phyloP scores from a whole-genome alignment of 768 basidiomycete genomes.

The Suillus brevipes region DNA sequence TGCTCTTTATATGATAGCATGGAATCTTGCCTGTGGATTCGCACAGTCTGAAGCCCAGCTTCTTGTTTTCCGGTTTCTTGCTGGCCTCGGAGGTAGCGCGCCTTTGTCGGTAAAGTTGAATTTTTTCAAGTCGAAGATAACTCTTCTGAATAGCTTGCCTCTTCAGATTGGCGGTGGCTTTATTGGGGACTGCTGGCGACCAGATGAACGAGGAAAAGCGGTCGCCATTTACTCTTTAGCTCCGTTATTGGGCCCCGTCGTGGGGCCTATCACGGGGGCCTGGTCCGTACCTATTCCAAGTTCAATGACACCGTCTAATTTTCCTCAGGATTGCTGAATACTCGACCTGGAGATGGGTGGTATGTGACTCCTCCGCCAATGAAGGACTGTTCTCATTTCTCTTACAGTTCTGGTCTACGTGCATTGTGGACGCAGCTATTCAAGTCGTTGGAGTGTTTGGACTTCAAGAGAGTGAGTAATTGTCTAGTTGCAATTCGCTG shows the following conservation, averaged over 20 bases:
- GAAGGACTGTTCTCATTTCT: not conserved
- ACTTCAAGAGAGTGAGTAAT: constrained; percentile 60
- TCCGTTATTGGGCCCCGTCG: constrained; percentile 62
- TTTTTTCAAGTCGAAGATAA: not conserved
- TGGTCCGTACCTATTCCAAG: constrained; percentile 37
- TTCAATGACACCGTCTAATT: not conserved
- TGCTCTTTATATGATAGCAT: constrained; percentile 37
- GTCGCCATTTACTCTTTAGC: constrained; percentile 65
- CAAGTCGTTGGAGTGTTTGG: constrained; percentile 57
- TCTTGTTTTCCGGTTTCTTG: constrained; percentile 66
- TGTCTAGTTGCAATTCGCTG: constrained; percentile 17
- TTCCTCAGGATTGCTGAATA: constrained; percentile 48
- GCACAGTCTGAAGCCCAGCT: constrained; percentile 57
- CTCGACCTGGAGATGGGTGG: constrained; percentile 75
- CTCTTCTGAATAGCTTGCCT: not conserved
- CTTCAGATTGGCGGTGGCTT: constrained; percentile 64
- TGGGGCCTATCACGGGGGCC: constrained; percentile 63
- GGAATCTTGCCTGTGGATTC: constrained; percentile 67
- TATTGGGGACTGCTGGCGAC: constrained; percentile 58
- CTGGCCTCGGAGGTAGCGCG: constrained; percentile 74
- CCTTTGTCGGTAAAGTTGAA: constrained; percentile 47
- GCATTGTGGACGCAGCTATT: constrained; percentile 53
- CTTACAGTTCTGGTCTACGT: constrained; percentile 64
- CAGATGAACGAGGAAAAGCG: constrained; percentile 65
- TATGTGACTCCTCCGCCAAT: constrained; percentile 27